Conservation (phyloP, 139 green algal genomes). For the Chlamydomonas eustigma region DNA sequence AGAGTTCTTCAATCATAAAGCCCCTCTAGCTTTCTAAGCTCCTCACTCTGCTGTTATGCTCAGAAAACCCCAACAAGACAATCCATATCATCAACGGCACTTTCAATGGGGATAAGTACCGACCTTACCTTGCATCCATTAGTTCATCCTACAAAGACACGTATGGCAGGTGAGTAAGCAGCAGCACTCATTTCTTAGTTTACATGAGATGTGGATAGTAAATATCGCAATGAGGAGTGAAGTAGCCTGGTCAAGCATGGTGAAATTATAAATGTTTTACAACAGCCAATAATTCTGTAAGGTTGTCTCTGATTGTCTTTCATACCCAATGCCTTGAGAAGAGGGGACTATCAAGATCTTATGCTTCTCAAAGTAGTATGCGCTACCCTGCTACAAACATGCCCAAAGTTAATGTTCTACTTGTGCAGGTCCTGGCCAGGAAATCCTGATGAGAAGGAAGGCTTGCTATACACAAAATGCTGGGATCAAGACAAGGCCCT, state of each 20-base stretch:
- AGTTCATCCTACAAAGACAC: conserved; percentile 27
- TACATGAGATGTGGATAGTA: no score
- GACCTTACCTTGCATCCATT: conserved; percentile 36
- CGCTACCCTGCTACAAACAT: no score
- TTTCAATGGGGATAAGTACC: conserved; percentile 32
- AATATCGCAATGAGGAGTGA: no score
- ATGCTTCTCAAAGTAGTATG: no score
- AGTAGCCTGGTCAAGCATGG: no score
- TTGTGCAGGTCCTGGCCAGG: conserved; percentile 30
- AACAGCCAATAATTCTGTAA: no score
- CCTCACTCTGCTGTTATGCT: not conserved
- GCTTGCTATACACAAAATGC: conserved; percentile 26
- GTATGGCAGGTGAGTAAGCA: conserved; percentile 22
- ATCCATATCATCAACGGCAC: not conserved
- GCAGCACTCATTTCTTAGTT: no score
- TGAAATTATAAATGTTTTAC: no score
- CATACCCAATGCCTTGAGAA: no score
- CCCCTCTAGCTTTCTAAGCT: not conserved
- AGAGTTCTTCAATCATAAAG: no score
- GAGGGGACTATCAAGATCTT: no score
- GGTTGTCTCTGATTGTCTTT: no score
- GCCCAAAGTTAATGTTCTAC: not conserved
- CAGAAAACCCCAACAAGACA: not conserved
- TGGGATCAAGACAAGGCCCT: conserved; percentile 16
- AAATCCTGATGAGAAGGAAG: conserved; percentile 28